phyloP scores from a whole-genome alignment of 1,284 basidiomycete genomes.

The Ceratobasidium sp. region DNA sequence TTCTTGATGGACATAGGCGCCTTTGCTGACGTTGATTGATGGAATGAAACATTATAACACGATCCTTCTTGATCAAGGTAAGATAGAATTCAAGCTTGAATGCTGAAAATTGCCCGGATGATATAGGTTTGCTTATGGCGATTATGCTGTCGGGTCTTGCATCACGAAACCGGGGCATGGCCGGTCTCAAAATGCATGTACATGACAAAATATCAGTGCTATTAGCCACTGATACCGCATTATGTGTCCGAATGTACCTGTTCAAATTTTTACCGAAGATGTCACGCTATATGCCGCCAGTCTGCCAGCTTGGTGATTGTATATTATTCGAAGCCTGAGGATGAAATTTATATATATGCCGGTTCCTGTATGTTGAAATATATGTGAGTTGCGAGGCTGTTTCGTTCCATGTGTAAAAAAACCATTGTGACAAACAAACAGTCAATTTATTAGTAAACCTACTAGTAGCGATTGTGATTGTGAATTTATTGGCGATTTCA shows the following conservation, averaged over 20 bases:
- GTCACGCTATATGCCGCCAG: neutral
- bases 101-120: too few species aligned
- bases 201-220: neutral
- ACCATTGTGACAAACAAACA: too few species aligned
- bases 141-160: conserved; percentile 5
- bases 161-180: neutral
- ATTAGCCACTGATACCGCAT: neutral
- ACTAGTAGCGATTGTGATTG: too few species aligned
- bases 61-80: too few species aligned
- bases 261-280: neutral
- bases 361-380: neutral
- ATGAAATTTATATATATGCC: neutral
- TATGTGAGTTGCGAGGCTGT: neutral
- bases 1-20: too few species aligned
- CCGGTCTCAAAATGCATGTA: neutral
- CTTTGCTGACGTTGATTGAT: too few species aligned
- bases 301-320: neutral
- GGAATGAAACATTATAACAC: too few species aligned
- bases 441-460: too few species aligned
- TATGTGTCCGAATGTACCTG: neutral
- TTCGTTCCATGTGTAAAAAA: neutral
- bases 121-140: neutral
- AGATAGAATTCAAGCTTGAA: too few species aligned
- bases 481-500: neutral
- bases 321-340: neutral